These are phyloP conservation scores for Salix viminalis DNA, from an alignment of 345 rosid species.

Conservation along the genomic window DNA sequence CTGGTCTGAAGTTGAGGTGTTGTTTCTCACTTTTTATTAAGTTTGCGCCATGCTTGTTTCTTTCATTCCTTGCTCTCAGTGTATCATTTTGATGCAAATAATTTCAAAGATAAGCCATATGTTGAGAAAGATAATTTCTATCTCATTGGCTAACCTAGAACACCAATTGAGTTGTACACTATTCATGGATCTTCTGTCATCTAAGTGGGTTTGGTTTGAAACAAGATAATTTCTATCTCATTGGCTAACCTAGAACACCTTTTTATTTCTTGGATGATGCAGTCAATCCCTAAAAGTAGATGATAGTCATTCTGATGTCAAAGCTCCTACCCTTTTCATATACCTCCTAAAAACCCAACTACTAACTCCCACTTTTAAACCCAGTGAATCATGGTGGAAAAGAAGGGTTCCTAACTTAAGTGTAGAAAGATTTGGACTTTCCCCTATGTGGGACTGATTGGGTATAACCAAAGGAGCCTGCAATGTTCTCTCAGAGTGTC, in stretches of 20 bases:
- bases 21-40: not conserved
- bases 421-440: not conserved
- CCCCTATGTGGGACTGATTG: not conserved
- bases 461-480: not conserved
- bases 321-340: not conserved
- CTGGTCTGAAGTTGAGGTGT: constrained; percentile 86
- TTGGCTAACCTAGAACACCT: not conserved
- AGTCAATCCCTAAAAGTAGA: not conserved
- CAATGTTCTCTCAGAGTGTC: not conserved
- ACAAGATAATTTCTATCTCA: not conserved
- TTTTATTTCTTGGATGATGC: not conserved
- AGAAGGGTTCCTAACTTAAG: not conserved
- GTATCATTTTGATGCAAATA: not conserved
- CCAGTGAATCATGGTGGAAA: not conserved
- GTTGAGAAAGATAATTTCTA: not conserved
- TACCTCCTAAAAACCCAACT: not conserved
- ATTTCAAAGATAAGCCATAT: not conserved
- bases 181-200: not conserved
- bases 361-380: not conserved
- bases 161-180: not conserved
- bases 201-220: not conserved
- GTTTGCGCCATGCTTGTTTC: not conserved
- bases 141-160: too few species aligned
- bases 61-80: not conserved
- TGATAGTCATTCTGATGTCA: not conserved